These are phyloP conservation scores for Telopea speciosissima DNA, from an alignment of 177 flowering plant species.

Conservation along the genomic window DNA sequence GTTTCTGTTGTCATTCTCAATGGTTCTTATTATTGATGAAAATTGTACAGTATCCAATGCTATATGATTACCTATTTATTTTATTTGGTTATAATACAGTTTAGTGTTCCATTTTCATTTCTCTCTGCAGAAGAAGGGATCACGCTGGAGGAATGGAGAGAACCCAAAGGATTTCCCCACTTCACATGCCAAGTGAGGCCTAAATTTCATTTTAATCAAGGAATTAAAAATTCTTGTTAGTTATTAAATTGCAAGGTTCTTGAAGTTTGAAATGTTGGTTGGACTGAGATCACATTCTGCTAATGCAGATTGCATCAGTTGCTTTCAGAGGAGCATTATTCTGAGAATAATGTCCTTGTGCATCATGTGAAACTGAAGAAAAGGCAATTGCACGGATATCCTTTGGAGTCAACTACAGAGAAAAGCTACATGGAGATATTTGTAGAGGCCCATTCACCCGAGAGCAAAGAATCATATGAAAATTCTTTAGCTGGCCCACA, in stretches of 20 bases:
- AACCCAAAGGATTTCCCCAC: constrained; percentile 48
- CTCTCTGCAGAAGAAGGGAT: constrained; percentile 59
- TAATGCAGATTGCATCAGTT: constrained; percentile 67
- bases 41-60: not conserved
- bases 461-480: constrained; percentile 36
- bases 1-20: not conserved
- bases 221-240: not conserved
- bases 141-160: constrained; percentile 66
- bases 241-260: not conserved
- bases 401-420: constrained; percentile 39
- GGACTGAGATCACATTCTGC: constrained; percentile 8
- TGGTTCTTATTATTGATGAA: not conserved
- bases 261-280: constrained; percentile 1
- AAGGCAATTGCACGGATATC: constrained; percentile 47
- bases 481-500: constrained; percentile 23
- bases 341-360: constrained; percentile 38
- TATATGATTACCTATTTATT: too few relatives aligned
- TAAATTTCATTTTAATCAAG: constrained; percentile 6
- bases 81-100: too few relatives aligned
- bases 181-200: constrained; percentile 69
- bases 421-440: constrained; percentile 81
- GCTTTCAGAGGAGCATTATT: constrained; percentile 57
- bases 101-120: not conserved
- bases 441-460: constrained; percentile 42
- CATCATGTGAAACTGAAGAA: constrained; percentile 68